A percentile compares a stretch with the other conserved stretches of the same genome.
Conservation (phyloP, 78 protist genomes). For the Protostelium mycophagum region DNA sequence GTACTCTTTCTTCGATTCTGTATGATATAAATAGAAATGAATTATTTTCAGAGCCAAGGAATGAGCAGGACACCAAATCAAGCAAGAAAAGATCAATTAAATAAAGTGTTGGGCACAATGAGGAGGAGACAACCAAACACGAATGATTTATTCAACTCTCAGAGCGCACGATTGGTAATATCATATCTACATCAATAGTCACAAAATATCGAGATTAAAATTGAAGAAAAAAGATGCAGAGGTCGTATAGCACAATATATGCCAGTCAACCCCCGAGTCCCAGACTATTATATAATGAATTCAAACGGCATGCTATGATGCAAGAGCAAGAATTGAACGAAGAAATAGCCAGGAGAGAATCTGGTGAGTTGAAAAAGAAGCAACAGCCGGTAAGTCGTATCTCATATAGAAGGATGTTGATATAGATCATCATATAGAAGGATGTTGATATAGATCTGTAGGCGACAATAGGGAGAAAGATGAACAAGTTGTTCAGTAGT, state of each 20-base stretch:
- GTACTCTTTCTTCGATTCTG: not conserved
- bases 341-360: not conserved
- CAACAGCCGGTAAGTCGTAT: not conserved
- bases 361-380: not conserved
- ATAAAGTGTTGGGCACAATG: not conserved
- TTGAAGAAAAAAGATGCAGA: not conserved
- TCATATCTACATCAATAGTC: not conserved
- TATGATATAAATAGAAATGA: not conserved
- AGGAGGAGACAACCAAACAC: not conserved
- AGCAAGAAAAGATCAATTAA: not conserved
- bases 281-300: not conserved
- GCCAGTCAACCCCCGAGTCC: not conserved
- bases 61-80: too few species aligned
- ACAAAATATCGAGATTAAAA: not conserved
- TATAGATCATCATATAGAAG: not conserved
- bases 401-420: not conserved
- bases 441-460: not conserved
- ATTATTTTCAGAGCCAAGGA: not conserved
- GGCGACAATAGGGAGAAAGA: not conserved
- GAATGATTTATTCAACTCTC: not conserved
- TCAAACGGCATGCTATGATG: not conserved
- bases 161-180: not conserved
- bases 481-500: not conserved
- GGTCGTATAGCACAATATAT: not conserved
- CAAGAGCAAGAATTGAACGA: not conserved